A percentile compares a stretch with the other conserved stretches of the same genome.
phyloP scores from a whole-genome alignment of 768 basidiomycete species.

The Phaeotremella fagi region DNA sequence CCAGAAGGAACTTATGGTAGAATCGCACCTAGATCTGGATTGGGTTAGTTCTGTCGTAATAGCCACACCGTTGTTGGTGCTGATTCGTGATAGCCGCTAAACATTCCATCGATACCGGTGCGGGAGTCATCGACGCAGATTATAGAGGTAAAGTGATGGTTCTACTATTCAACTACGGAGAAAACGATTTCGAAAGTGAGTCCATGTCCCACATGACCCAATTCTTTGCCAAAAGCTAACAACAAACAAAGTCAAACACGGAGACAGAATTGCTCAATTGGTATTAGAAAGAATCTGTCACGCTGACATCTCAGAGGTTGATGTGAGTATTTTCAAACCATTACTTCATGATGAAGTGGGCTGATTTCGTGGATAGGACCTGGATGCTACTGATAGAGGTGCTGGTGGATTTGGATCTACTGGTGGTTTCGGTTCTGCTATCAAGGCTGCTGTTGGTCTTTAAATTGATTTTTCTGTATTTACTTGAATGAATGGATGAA shows the following conservation, averaged over 20 bases:
- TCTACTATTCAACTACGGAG: slow-evolving; percentile 84
- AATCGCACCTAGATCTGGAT: slow-evolving; percentile 89
- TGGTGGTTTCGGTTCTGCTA: slow-evolving; percentile 57
- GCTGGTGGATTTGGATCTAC: slow-evolving; percentile 90
- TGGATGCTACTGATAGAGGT: slow-evolving; percentile 81
- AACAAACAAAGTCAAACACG: slow-evolving; percentile 65
- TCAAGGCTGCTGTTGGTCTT: slow-evolving; percentile 1
- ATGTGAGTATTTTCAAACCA: slow-evolving; percentile 54
- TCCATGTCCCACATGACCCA: neutral
- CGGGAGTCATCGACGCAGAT: slow-evolving; percentile 94
- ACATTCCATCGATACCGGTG: slow-evolving; percentile 96
- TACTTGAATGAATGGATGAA: too few relatives aligned
- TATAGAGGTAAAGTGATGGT: slow-evolving; percentile 89
- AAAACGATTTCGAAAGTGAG: slow-evolving; percentile 78
- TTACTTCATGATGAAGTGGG: neutral
- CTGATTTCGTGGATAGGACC: slow-evolving; percentile 54
- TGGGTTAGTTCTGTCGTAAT: slow-evolving; percentile 65
- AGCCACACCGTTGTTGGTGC: neutral
- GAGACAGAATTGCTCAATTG: slow-evolving; percentile 93
- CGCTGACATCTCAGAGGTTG: slow-evolving; percentile 78
- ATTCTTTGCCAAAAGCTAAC: neutral
- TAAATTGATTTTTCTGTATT: neutral
- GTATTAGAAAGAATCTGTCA: slow-evolving; percentile 86
- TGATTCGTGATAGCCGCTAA: slow-evolving; percentile 66
- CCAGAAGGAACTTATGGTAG: slow-evolving; percentile 92